Evolutionary conservation across 805 yeast species (phyloP), one percentile per base, ranked within the genome.

Genomic region (Metschnikowia koreensis): DNA sequence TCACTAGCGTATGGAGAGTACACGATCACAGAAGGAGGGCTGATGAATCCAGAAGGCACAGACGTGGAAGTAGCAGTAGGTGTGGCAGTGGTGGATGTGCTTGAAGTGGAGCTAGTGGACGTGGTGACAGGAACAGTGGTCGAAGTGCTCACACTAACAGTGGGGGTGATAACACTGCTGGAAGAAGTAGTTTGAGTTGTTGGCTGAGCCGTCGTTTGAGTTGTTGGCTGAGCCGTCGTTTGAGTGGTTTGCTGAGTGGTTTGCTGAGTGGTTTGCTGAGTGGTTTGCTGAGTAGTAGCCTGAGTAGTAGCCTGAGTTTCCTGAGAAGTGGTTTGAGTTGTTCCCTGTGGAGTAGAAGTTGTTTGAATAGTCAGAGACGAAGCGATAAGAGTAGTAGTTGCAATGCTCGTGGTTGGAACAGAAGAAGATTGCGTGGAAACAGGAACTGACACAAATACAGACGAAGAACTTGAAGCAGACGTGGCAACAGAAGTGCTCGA

Each of bases 1-100:
- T 81, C 84, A 63, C 81, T 68, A 51, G 79, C 76, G 73, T 89
- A 92, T 39, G 97, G 97, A 27, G 89, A 83, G 73, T 87, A 87
- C 38, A 83, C 92, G 51, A 87, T 76, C 17, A 82, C 79, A 36
- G 73, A 66, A 59, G 93, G 93, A 28, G 79, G 63, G 15, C 68
- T 48, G 27, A 73, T 58, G 10, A 40, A 38, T 6, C 64, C 66
- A 15, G 61, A 50, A 10, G 56, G 41, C 8, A 52, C 38, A 3
- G 62, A 29, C 9, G 52, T 29, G 16, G 53, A 9, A 17, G 48
- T n/a, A 7, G 55, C 17, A 46, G 61, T 44, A 38, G 63, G 34
- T 6, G 54, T 31, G n/a, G 46, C 34, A 31, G 34, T 31, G 13
- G 34, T 31, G 6, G 34, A 2, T 7, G 61, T 31, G 13, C 12